A percentile compares a stretch with the other conserved stretches of the same genome.
Conservation (phyloP, 345 rosid species). For the Citrus cavaleriei region DNA sequence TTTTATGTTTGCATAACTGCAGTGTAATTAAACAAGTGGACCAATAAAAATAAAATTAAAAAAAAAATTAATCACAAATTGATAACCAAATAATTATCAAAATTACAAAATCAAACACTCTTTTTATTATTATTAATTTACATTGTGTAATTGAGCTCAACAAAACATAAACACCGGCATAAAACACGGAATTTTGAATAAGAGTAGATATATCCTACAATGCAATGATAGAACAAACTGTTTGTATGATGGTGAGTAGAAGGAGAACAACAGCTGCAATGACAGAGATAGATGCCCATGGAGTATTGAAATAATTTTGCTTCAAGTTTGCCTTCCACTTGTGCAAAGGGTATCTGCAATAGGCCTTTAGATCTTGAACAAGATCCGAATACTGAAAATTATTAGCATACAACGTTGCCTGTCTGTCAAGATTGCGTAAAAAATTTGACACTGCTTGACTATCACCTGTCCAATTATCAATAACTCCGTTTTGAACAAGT, state of each 20-base stretch:
- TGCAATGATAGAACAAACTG: background rate
- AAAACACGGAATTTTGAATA: too few species aligned
- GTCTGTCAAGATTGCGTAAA: constrained; percentile 3
- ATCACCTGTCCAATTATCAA: background rate
- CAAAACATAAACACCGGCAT: too few species aligned
- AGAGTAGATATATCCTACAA: background rate
- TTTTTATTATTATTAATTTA: too few species aligned
- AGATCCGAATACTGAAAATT: background rate
- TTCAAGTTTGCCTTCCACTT: constrained; percentile 15
- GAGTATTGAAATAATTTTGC: constrained; percentile 19
- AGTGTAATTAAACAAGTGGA: too few species aligned
- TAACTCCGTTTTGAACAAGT: background rate
- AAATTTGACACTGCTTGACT: background rate
- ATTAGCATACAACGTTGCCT: background rate
- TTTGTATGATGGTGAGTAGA: constrained; percentile 10
- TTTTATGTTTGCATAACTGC: too few species aligned
- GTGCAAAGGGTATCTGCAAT: background rate
- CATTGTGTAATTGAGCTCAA: too few species aligned
- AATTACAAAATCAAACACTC: too few species aligned
- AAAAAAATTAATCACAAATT: too few species aligned
- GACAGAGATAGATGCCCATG: constrained; percentile 24
- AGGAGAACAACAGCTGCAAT: constrained; percentile 14
- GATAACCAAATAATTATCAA: too few species aligned
- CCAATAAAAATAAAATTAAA: too few species aligned
- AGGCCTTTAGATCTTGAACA: background rate